Percentiles rank a stretch among this genome's conserved stretches.
Evolutionary conservation across 2,329 filamentous ascomycete species (phyloP).

Genomic region (Coccinonectria pachysandricola): DNA sequence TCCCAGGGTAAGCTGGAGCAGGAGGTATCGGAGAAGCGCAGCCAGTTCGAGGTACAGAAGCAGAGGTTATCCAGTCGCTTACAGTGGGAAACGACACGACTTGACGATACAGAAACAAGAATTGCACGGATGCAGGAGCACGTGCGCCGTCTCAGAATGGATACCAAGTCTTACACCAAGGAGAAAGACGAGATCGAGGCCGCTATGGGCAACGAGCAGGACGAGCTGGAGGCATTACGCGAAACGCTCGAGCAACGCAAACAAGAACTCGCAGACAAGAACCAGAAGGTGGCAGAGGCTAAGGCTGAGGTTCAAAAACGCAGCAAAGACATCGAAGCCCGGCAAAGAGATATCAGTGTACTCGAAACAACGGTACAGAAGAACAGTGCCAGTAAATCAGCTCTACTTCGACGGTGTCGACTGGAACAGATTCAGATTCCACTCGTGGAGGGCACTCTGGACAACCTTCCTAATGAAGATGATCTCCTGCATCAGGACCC

Average conservation of each 20-base stretch:
- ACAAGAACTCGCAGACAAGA: conserved; percentile 56
- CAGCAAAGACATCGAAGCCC: conserved; percentile 68
- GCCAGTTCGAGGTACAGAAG: conserved; percentile 77
- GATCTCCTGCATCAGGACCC: conserved; percentile 64
- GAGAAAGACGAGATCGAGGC: conserved; percentile 68
- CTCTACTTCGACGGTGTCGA: conserved; percentile 76
- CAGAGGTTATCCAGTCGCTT: conserved; percentile 57
- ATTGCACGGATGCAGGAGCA: conserved; percentile 58
- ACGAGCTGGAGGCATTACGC: conserved; percentile 65
- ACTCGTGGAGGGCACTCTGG: conserved; percentile 64
- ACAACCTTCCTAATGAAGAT: conserved; percentile 81
- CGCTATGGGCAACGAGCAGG: conserved; percentile 60
- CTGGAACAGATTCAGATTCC: conserved; percentile 88
- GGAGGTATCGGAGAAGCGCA: conserved; percentile 76
- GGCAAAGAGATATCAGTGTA: conserved; percentile 61
- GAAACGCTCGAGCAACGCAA: conserved; percentile 62
- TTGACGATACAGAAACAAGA: conserved; percentile 52
- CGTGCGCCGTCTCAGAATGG: conserved; percentile 53
- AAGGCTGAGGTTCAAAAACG: conserved; percentile 73
- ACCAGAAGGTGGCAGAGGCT: conserved; percentile 66
- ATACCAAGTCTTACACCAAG: conserved; percentile 59
- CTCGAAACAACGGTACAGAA: conserved; percentile 83
- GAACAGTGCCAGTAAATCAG: conserved; percentile 74
- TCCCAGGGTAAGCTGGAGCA: conserved; percentile 90
- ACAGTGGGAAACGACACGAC: conserved; percentile 44